A percentile compares a stretch with the other conserved stretches of the same genome.
phyloP scores from a whole-genome alignment of 805 yeast species.

The Ogataea sp. region DNA sequence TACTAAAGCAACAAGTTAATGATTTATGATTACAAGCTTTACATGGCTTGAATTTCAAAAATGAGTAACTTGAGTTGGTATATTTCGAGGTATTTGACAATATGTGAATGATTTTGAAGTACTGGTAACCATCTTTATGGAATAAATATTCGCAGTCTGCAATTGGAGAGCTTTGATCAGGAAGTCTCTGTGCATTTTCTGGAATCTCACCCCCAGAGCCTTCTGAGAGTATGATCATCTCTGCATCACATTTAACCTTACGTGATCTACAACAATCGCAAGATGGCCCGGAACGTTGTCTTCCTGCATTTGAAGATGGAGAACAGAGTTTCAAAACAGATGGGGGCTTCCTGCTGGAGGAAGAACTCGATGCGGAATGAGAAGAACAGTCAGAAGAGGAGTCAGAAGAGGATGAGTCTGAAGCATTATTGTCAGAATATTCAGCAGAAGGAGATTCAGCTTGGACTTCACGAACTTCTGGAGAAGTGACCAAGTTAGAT shows the following conservation, averaged over 20 bases:
- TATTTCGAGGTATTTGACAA: neutral
- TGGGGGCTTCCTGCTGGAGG: slow-evolving; percentile 7
- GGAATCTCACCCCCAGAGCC: slow-evolving; percentile 4
- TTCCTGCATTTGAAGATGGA: slow-evolving; percentile 22
- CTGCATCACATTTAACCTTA: slow-evolving; percentile 70
- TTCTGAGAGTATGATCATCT: slow-evolving; percentile 28
- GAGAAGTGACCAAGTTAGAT: slow-evolving; percentile 9
- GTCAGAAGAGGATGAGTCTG: slow-evolving; percentile 3
- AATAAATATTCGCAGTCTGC: slow-evolving; percentile 23
- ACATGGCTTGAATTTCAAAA: slow-evolving; percentile 45
- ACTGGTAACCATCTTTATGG: slow-evolving; percentile 6
- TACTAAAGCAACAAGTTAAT: slow-evolving; percentile 46
- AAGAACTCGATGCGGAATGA: no score
- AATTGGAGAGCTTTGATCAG: slow-evolving; percentile 12
- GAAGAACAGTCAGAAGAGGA: neutral
- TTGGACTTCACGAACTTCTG: no score
- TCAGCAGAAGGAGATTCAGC: neutral
- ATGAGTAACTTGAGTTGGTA: slow-evolving; percentile 10
- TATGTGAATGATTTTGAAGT: neutral
- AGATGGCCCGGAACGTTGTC: slow-evolving; percentile 69
- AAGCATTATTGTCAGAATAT: neutral
- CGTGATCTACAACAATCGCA: slow-evolving; percentile 65
- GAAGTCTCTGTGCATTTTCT: neutral
- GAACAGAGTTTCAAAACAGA: slow-evolving; percentile 20
- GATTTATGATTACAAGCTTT: slow-evolving; percentile 42